Conservation (phyloP, 2,329 filamentous ascomycete genomes). For the Endoconidiophora laricicola region DNA sequence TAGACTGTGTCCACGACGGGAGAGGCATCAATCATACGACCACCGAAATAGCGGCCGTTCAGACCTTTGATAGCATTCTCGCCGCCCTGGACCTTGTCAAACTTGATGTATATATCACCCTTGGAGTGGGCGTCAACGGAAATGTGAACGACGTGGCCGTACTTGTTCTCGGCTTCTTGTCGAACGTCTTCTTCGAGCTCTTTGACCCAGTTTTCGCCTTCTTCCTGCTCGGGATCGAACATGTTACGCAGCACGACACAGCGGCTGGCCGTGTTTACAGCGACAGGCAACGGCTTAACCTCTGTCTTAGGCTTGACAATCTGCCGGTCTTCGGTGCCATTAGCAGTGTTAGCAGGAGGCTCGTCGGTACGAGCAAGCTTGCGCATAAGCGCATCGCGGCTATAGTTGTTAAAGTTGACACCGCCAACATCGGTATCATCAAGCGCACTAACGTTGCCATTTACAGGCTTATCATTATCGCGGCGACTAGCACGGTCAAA, state of each 20-base stretch:
- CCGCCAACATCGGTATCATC: slow-evolving; percentile 96
- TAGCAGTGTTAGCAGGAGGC: slow-evolving; percentile 30
- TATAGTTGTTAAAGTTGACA: slow-evolving; percentile 99
- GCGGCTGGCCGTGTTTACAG: slow-evolving; percentile 80
- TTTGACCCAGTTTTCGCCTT: slow-evolving; percentile 76
- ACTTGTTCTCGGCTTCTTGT: slow-evolving; percentile 83
- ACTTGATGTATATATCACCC: slow-evolving; percentile 97
- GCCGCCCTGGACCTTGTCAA: slow-evolving; percentile 85
- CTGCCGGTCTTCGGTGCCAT: slow-evolving; percentile 52
- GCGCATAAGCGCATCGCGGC: slow-evolving; percentile 93
- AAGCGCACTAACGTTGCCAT: slow-evolving; percentile 56
- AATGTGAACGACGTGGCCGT: slow-evolving; percentile 96
- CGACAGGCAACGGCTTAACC: slow-evolving; percentile 60
- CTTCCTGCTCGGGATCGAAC: slow-evolving; percentile 84
- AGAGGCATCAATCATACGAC: slow-evolving; percentile 79
- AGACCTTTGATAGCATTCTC: slow-evolving; percentile 96
- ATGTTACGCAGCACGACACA: slow-evolving; percentile 92
- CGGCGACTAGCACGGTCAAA: slow-evolving; percentile 81
- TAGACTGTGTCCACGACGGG: slow-evolving; percentile 98
- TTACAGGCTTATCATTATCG: slow-evolving; percentile 72
- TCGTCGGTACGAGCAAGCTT: slow-evolving; percentile 96
- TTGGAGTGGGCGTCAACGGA: slow-evolving; percentile 81
- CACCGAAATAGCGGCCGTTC: slow-evolving; percentile 91
- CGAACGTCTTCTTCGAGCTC: slow-evolving; percentile 89
- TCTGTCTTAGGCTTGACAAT: slow-evolving; percentile 65